phyloP scores from a whole-genome alignment of 257 asterid species.

The Solanum clarkiae region DNA sequence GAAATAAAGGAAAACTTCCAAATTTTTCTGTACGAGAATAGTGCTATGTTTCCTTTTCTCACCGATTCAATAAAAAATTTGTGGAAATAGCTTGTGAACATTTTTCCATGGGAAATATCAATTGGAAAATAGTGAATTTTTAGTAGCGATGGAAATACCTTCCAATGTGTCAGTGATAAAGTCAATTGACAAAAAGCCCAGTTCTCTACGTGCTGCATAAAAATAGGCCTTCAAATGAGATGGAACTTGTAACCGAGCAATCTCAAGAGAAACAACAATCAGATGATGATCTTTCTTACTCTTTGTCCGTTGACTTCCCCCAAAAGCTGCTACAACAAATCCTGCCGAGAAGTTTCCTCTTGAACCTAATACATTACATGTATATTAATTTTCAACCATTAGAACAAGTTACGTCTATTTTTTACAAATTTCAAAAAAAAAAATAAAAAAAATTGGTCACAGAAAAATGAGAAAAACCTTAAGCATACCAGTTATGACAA shows the following conservation, averaged over 20 bases:
- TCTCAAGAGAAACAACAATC: background rate
- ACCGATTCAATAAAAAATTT: too few species aligned
- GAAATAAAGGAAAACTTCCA: too few species aligned
- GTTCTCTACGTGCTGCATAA: constrained; percentile 66
- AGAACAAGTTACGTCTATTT: background rate
- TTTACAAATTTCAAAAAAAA: too few species aligned
- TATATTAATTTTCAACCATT: background rate
- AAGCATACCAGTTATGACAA: constrained; percentile 64
- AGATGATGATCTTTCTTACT: constrained; percentile 24
- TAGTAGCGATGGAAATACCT: constrained; percentile 19
- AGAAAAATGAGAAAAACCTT: background rate
- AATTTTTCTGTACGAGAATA: too few species aligned
- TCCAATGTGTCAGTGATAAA: constrained; percentile 69
- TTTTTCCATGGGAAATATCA: too few species aligned
- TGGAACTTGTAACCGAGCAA: background rate
- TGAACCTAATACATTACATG: constrained; percentile 46
- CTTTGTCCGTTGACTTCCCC: constrained; percentile 51
- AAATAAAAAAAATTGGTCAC: background rate
- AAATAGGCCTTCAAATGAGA: background rate
- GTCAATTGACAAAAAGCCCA: constrained; percentile 76
- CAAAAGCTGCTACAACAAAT: constrained; percentile 75
- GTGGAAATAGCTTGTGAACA: too few species aligned
- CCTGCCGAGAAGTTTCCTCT: constrained; percentile 94
- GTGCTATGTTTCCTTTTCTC: too few species aligned
- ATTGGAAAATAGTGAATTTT: too few species aligned